Conservation (phyloP, 169 alveolate genomes). For the Plasmodium knowlesi region DNA sequence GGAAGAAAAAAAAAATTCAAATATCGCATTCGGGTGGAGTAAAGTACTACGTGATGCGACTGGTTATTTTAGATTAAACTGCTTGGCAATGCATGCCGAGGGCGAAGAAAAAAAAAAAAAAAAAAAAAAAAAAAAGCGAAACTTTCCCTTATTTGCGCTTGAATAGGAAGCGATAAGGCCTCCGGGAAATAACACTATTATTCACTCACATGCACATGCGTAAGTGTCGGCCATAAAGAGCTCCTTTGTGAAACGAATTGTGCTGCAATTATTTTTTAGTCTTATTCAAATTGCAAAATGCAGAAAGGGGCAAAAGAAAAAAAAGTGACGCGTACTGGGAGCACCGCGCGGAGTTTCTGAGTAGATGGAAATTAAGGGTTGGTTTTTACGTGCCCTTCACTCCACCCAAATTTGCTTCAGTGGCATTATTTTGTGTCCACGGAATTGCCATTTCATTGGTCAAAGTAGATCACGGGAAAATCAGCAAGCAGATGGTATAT, state of each 20-base stretch:
- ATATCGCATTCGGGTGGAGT: not conserved
- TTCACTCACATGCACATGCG: not conserved
- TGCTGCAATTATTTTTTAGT: not conserved
- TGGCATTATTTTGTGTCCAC: not conserved
- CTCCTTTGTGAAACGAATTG: not conserved
- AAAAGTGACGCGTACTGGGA: not conserved
- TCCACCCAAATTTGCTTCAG: not conserved
- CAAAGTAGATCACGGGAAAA: not conserved
- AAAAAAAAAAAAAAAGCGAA: not conserved
- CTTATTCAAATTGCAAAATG: not conserved
- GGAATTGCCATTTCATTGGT: not conserved
- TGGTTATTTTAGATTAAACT: not conserved
- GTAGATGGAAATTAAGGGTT: not conserved
- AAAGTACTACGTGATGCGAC: not conserved
- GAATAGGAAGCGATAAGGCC: not conserved
- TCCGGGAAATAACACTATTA: not conserved
- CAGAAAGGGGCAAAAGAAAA: not conserved
- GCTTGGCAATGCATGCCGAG: not conserved
- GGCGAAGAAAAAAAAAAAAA: not conserved
- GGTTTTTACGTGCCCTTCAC: not conserved
- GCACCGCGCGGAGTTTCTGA: not conserved
- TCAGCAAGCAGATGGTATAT: not conserved
- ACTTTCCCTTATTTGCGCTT: not conserved
- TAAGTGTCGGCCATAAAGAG: not conserved
- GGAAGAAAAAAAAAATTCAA: not conserved